These are phyloP conservation scores for Kwoniella europaea DNA, from an alignment of 768 basidiomycete species.

Conservation along the genomic window DNA sequence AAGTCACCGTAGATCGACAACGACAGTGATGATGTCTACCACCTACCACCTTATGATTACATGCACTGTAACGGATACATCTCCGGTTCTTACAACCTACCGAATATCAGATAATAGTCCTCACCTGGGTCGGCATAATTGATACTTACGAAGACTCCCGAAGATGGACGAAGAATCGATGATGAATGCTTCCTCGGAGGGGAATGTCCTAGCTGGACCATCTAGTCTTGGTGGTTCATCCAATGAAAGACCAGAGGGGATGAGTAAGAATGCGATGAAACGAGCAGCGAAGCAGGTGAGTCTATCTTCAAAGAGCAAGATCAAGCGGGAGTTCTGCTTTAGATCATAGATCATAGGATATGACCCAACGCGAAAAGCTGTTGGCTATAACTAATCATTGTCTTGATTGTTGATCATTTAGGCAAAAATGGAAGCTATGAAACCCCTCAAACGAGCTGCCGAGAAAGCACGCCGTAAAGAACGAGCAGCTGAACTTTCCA, in stretches of 20 bases:
- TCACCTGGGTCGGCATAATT: too few relatives aligned
- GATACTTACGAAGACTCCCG: background rate
- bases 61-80: too few relatives aligned
- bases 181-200: slow-evolving; percentile 12
- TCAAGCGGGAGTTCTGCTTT: too few relatives aligned
- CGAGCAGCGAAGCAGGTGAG: slow-evolving; percentile 47
- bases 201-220: slow-evolving; percentile 13
- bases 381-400: background rate
- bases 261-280: slow-evolving; percentile 54
- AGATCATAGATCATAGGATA: too few relatives aligned
- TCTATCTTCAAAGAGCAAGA: too few relatives aligned
- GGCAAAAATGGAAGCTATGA: slow-evolving; percentile 34
- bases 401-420: background rate
- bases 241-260: slow-evolving; percentile 4
- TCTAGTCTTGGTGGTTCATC: slow-evolving; percentile 8
- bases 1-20: background rate
- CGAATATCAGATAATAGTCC: too few relatives aligned
- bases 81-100: too few relatives aligned
- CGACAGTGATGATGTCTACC: too few relatives aligned
- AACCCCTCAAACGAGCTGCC: slow-evolving; percentile 33
- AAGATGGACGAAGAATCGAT: slow-evolving; percentile 28
- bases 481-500: slow-evolving; percentile 19
- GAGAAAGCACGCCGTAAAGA: slow-evolving; percentile 39
- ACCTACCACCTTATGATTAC: too few relatives aligned
- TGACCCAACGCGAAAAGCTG: too few relatives aligned